These are phyloP conservation scores for Suhomyces sp. DNA, from an alignment of 805 yeast species.

Conservation along the genomic window DNA sequence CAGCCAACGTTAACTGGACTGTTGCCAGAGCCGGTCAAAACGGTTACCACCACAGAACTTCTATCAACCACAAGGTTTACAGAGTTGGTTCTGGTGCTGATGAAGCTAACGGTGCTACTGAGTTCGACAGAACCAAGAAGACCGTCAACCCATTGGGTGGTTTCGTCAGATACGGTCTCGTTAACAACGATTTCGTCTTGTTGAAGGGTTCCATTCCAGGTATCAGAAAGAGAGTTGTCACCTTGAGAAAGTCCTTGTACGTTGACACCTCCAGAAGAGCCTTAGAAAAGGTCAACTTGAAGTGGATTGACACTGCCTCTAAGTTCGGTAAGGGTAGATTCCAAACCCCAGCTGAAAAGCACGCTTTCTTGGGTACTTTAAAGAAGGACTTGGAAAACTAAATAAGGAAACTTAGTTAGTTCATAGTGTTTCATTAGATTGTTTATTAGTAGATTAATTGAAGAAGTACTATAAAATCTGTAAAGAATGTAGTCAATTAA, in stretches of 20 bases:
- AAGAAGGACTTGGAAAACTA: slow-evolving; percentile 84
- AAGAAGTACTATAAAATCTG: neutral
- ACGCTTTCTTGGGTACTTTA: slow-evolving; percentile 98
- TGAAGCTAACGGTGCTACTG: slow-evolving; percentile 92
- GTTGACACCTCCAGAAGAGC: slow-evolving; percentile 98
- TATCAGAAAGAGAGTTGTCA: slow-evolving; percentile 98
- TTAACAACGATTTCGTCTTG: slow-evolving; percentile 96
- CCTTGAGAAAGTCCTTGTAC: slow-evolving; percentile 98
- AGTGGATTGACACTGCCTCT: slow-evolving; percentile 99
- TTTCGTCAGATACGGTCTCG: slow-evolving; percentile 98
- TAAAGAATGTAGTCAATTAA: neutral
- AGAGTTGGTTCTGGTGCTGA: slow-evolving; percentile 97
- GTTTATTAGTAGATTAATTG: slow-evolving; percentile 2
- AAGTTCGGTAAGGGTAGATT: slow-evolving; percentile 99
- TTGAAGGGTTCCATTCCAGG: slow-evolving; percentile 99
- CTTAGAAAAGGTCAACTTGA: slow-evolving; percentile 90
- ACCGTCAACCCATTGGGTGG: slow-evolving; percentile 99
- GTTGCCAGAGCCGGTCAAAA: slow-evolving; percentile 99
- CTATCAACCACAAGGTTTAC: slow-evolving; percentile 99
- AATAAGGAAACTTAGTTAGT: slow-evolving; percentile 5
- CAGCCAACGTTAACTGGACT: slow-evolving; percentile 98
- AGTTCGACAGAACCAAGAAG: slow-evolving; percentile 99
- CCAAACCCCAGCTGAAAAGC: slow-evolving; percentile 99
- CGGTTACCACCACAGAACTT: slow-evolving; percentile 99
- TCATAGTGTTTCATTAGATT: neutral